Conservation (phyloP, 2,329 filamentous ascomycete genomes). For the Colletotrichum eleusines region DNA sequence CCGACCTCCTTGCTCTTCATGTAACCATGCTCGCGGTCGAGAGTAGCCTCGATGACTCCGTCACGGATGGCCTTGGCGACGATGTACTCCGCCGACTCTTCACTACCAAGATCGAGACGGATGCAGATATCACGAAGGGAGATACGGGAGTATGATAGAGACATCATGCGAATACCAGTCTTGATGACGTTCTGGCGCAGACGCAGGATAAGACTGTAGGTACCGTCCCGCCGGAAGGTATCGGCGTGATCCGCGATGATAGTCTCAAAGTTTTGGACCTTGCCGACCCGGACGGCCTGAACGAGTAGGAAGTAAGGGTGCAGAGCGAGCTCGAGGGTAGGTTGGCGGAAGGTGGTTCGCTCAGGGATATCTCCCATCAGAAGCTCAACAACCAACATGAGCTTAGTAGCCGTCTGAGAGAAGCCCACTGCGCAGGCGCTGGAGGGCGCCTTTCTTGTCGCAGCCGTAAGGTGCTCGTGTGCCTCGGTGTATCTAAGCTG, state of each 20-base stretch:
- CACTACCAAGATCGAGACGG: slow-evolving; percentile 89
- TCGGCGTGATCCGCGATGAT: slow-evolving; percentile 84
- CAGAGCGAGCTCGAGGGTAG: slow-evolving; percentile 86
- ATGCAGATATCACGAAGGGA: slow-evolving; percentile 98
- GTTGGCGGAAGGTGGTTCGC: slow-evolving; percentile 91
- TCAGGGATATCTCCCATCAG: slow-evolving; percentile 99
- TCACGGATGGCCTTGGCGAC: slow-evolving; percentile 98
- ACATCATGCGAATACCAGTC: slow-evolving; percentile 99
- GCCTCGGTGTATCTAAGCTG: slow-evolving; percentile 97
- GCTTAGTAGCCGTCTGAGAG: slow-evolving; percentile 94
- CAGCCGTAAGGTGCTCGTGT: slow-evolving; percentile 91
- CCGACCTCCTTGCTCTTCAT: slow-evolving; percentile 99
- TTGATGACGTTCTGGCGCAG: slow-evolving; percentile 99
- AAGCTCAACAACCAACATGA: slow-evolving; percentile 95
- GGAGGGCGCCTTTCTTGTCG: slow-evolving; percentile 94
- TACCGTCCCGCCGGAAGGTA: slow-evolving; percentile 91
- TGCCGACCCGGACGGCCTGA: slow-evolving; percentile 95
- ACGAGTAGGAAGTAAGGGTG: slow-evolving; percentile 95
- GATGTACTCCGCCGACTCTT: slow-evolving; percentile 99
- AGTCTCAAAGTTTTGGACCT: slow-evolving; percentile 92
- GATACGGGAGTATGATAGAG: slow-evolving; percentile 96
- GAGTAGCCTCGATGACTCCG: slow-evolving; percentile 93
- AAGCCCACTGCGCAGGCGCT: slow-evolving; percentile 92
- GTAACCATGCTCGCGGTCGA: slow-evolving; percentile 94
- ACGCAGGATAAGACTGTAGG: slow-evolving; percentile 94